A percentile compares a stretch with the other conserved stretches of the same genome.
Evolutionary conservation across 2,329 filamentous ascomycete species (phyloP).

Genomic region (Xylaria digitata): DNA sequence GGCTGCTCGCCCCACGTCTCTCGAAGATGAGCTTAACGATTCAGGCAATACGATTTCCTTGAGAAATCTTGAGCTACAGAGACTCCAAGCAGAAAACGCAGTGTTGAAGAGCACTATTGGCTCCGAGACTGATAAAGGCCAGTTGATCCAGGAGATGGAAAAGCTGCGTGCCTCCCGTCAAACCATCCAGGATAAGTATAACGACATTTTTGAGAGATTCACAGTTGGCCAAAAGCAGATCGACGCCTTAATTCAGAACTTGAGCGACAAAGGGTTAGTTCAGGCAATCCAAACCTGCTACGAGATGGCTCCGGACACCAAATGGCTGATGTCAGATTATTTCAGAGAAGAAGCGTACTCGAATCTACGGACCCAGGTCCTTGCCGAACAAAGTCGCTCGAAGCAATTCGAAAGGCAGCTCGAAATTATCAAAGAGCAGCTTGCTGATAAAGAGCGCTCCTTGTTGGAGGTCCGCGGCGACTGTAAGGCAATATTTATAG

Average conservation of each 20-base stretch:
- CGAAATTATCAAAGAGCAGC: conserved; percentile 55
- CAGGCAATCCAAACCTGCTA: conserved; percentile 51
- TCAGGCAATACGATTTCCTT: conserved; percentile 57
- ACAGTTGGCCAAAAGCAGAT: conserved; percentile 69
- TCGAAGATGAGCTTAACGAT: conserved; percentile 71
- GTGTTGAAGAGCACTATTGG: conserved; percentile 66
- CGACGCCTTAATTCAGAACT: conserved; percentile 63
- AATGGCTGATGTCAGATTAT: conserved; percentile 58
- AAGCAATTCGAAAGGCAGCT: conserved; percentile 59
- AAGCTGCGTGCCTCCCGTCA: conserved; percentile 63
- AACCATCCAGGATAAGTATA: conserved; percentile 65
- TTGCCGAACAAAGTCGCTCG: conserved; percentile 61
- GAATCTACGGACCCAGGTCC: conserved; percentile 62
- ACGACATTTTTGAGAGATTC: conserved; percentile 68
- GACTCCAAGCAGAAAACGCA: conserved; percentile 71
- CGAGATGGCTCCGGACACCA: conserved; percentile 49
- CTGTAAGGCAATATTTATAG: conserved; percentile 55
- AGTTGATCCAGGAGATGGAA: conserved; percentile 67
- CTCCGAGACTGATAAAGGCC: conserved; percentile 64
- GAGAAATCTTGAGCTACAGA: conserved; percentile 63
- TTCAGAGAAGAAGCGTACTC: conserved; percentile 65
- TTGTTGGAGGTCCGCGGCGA: conserved; percentile 64
- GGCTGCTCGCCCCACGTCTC: conserved; percentile 51
- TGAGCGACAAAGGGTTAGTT: conserved; percentile 68
- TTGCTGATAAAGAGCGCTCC: conserved; percentile 67